A percentile compares a stretch with the other conserved stretches of the same genome.
Evolutionary conservation across 129 eudicot species (phyloP).

Genomic region (Artemisia tridentata): DNA sequence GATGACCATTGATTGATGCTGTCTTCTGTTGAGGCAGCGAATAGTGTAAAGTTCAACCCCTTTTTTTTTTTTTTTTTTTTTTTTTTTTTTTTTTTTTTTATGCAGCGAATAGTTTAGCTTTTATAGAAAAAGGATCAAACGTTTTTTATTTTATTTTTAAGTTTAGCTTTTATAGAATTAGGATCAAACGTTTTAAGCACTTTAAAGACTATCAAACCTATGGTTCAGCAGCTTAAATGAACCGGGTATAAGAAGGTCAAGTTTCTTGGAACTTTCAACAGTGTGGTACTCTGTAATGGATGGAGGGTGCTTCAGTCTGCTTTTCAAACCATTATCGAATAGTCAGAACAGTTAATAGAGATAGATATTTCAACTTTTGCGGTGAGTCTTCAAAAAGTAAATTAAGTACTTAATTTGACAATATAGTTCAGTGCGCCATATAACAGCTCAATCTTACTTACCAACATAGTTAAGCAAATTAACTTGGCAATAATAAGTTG

Average conservation of each 20-base stretch:
- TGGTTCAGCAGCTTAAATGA: conserved; percentile 1
- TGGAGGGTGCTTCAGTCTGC: conserved; percentile 1
- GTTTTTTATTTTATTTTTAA: no score
- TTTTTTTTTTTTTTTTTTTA: no score
- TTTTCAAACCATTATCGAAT: neutral
- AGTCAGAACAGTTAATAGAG: conserved; percentile 13
- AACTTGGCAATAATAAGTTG: neutral
- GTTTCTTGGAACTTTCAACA: conserved; percentile 11
- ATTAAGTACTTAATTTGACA: conserved; percentile 3
- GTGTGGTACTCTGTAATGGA: neutral
- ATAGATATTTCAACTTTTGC: conserved; percentile 10
- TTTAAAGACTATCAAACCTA: neutral
- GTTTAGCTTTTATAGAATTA: no score
- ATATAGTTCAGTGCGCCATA: conserved; percentile 12
- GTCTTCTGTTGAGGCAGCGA: neutral
- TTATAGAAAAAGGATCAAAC: no score
- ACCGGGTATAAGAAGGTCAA: conserved; percentile 12
- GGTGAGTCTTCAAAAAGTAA: neutral
- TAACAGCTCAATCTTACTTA: conserved; percentile 7
- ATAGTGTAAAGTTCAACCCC: neutral
- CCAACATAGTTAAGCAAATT: neutral
- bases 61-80: no score
- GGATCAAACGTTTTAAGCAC: neutral
- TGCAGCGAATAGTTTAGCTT: no score
- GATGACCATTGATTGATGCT: neutral